These are phyloP conservation scores for Trichoderma parareesei DNA, from an alignment of 495 filamentous ascomycete species.

Conservation along the genomic window DNA sequence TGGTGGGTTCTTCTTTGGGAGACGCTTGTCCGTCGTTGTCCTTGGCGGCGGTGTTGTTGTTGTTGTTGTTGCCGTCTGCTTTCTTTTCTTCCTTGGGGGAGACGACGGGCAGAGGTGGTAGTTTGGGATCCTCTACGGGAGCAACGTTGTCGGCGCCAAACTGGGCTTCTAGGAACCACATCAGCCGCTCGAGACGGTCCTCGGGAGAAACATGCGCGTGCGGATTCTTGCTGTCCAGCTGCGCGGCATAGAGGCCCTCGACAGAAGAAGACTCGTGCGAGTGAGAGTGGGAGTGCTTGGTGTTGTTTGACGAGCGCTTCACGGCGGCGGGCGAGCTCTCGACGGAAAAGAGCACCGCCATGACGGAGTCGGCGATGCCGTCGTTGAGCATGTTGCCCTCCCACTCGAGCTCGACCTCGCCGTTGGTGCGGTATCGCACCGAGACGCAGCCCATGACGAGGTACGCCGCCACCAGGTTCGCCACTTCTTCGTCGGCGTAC, in stretches of 20 bases:
- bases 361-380: conserved; percentile 89
- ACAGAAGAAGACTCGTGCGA: conserved; percentile 19
- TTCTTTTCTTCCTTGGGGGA: conserved; percentile 10
- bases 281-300: conserved; percentile 49
- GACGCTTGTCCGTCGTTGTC: conserved; percentile 24
- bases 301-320: conserved; percentile 50
- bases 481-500: conserved; percentile 50
- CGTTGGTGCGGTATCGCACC: conserved; percentile 57
- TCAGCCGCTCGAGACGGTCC: conserved; percentile 72
- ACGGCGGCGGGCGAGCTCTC: conserved; percentile 93
- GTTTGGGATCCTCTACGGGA: conserved; percentile 63
- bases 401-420: conserved; percentile 89
- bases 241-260: not conserved
- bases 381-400: conserved; percentile 97
- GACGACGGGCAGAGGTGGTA: conserved; percentile 25
- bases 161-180: conserved; percentile 95
- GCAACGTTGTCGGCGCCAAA: conserved; percentile 71
- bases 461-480: conserved; percentile 49
- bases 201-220: conserved; percentile 61
- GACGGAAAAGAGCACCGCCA: conserved; percentile 80
- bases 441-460: conserved; percentile 86
- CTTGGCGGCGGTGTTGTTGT: conserved; percentile 2
- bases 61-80: conserved; percentile 12
- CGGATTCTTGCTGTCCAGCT: conserved; percentile 42
- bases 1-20: conserved; percentile 15